A percentile compares a stretch with the other conserved stretches of the same genome.
Conservation (phyloP, 2,329 filamentous ascomycete genomes). For the Pyricularia grisea region DNA sequence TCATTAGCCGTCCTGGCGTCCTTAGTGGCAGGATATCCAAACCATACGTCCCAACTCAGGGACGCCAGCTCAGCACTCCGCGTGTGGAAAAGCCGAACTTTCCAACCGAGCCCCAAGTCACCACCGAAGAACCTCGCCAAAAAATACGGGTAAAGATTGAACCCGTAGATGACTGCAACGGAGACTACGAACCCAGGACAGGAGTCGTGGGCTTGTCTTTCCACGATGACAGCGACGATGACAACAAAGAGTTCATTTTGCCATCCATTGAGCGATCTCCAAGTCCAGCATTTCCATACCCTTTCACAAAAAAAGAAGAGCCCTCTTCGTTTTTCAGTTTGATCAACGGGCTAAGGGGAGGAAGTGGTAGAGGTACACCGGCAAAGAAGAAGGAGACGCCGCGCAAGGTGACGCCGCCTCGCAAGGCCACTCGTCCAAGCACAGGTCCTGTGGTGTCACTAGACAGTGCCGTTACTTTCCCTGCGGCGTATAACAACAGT, state of each 20-base stretch:
- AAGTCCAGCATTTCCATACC: neutral
- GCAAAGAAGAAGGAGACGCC: too few relatives aligned
- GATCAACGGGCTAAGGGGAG: neutral
- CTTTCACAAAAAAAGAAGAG: neutral
- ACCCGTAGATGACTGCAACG: neutral
- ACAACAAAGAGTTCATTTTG: neutral
- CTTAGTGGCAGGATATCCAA: conserved; percentile 1
- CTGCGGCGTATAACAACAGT: neutral
- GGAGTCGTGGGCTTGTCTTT: neutral
- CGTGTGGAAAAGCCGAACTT: neutral
- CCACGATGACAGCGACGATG: neutral
- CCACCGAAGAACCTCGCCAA: neutral
- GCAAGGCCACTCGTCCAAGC: neutral
- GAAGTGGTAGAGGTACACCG: neutral
- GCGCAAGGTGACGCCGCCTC: too few relatives aligned
- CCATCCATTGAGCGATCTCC: neutral
- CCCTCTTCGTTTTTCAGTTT: neutral
- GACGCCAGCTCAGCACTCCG: neutral
- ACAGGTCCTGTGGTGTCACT: neutral
- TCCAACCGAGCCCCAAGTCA: neutral
- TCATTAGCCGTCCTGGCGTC: neutral
- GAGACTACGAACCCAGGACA: neutral
- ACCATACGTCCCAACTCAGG: neutral
- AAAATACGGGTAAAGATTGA: neutral
- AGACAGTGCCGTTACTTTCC: neutral